These are phyloP conservation scores for Alternaria brassicae DNA, from an alignment of 2,329 filamentous ascomycete genomes.

Conservation along the genomic window DNA sequence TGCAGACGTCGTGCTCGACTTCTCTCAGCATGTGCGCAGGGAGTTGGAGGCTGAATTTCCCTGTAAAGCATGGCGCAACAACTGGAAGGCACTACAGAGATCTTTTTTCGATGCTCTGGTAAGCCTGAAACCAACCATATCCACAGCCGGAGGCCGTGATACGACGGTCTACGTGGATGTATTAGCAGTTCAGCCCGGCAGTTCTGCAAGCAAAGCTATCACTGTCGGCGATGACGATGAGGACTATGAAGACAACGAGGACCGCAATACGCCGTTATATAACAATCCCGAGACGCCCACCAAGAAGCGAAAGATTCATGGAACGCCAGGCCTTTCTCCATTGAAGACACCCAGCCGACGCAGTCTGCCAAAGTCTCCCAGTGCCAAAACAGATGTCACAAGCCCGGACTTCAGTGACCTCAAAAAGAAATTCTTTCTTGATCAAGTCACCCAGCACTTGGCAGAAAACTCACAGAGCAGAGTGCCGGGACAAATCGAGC, in stretches of 20 bases:
- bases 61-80: constrained; percentile 51
- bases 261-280: neutral
- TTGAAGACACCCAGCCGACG: constrained; percentile 1
- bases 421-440: constrained; percentile 35
- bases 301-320: constrained; percentile 45
- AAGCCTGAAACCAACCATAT: constrained; percentile 38
- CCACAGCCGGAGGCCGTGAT: constrained; percentile 17
- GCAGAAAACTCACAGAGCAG: constrained; percentile 34
- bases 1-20: constrained; percentile 63
- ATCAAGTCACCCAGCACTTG: constrained; percentile 38
- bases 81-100: constrained; percentile 56
- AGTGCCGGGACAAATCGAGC: constrained; percentile 42
- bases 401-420: constrained; percentile 8
- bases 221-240: neutral
- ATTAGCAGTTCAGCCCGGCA: constrained; percentile 9
- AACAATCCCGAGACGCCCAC: constrained; percentile 24
- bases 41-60: constrained; percentile 61
- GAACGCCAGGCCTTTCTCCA: constrained; percentile 3
- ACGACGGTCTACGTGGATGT: constrained; percentile 14
- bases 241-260: neutral
- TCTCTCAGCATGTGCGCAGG: constrained; percentile 62
- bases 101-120: constrained; percentile 58
- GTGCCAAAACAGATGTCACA: neutral
- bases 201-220: constrained; percentile 25
- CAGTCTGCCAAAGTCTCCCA: neutral